Conservation (phyloP, 2,329 filamentous ascomycete genomes). For the Zarea fungicola region DNA sequence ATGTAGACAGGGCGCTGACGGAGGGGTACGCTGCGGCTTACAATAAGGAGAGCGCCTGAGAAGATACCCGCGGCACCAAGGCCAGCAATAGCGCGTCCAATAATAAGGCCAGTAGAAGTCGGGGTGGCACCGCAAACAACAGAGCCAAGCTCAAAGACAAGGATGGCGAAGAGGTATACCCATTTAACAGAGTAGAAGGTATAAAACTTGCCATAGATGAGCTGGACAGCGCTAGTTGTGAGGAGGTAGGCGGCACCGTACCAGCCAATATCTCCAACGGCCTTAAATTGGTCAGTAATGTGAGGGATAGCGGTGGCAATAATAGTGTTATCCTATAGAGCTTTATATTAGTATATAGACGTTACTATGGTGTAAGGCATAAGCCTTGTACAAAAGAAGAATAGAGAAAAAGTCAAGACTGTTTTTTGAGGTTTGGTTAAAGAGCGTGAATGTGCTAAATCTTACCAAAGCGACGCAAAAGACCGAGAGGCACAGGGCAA, state of each 20-base stretch:
- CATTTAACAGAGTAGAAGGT: conserved; percentile 48
- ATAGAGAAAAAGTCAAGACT: no score
- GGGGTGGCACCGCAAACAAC: conserved; percentile 25
- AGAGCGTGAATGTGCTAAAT: conserved; percentile 23
- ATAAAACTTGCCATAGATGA: conserved; percentile 47
- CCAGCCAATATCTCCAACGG: conserved; percentile 40
- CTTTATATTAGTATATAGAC: no score
- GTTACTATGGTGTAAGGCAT: no score
- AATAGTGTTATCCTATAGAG: conserved; percentile 34
- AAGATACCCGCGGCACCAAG: conserved; percentile 35
- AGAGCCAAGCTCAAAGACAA: conserved; percentile 33
- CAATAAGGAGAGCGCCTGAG: conserved; percentile 38
- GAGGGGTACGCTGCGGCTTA: conserved; percentile 18
- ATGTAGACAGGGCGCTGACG: conserved; percentile 30
- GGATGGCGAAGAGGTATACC: conserved; percentile 28
- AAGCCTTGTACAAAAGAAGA: no score
- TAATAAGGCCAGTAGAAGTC: conserved; percentile 16
- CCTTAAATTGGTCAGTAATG: conserved; percentile 30
- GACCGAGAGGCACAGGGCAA: conserved; percentile 13
- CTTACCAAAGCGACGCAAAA: conserved; percentile 14
- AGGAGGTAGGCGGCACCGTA: conserved; percentile 39
- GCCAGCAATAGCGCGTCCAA: conserved; percentile 18
- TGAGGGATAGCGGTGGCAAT: conserved; percentile 33
- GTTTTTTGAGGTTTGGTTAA: no score
- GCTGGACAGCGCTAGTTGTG: conserved; percentile 45